Conservation (phyloP, 331 rosid species). For the Malus hybrid region DNA sequence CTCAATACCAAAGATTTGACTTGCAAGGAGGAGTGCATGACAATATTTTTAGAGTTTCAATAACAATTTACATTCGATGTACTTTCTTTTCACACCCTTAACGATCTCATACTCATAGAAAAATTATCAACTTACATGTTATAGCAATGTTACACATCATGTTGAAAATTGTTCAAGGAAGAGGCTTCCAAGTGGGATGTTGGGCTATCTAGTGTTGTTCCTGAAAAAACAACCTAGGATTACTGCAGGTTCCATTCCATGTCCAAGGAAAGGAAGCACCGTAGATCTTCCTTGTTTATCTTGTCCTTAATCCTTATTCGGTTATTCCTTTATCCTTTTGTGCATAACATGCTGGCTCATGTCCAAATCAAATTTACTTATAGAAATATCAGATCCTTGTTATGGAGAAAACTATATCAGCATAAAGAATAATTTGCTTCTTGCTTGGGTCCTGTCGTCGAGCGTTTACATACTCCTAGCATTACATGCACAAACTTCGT, state of each 20-base stretch:
- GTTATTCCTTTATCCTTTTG: background rate
- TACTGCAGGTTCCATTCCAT: slow-evolving; percentile 41
- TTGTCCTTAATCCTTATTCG: background rate
- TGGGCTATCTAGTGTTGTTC: slow-evolving; percentile 34
- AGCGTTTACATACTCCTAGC: background rate
- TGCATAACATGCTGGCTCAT: background rate
- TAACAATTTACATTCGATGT: too few relatives aligned
- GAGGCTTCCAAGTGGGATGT: slow-evolving; percentile 58
- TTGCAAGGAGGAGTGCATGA: too few relatives aligned
- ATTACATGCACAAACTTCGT: background rate
- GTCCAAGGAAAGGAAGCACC: too few relatives aligned
- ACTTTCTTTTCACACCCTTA: too few relatives aligned
- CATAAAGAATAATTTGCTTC: background rate
- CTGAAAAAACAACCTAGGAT: slow-evolving; percentile 34
- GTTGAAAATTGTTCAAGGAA: slow-evolving; percentile 33
- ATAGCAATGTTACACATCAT: too few relatives aligned
- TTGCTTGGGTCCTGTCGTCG: background rate
- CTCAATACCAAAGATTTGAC: too few relatives aligned
- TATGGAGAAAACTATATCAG: background rate
- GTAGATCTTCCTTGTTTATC: background rate
- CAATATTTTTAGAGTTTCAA: too few relatives aligned
- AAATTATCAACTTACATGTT: too few relatives aligned
- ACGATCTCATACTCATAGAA: too few relatives aligned
- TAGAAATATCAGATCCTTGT: background rate
- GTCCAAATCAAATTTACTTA: background rate